Conservation (phyloP, 345 rosid genomes). For the Camelina sativa region DNA sequence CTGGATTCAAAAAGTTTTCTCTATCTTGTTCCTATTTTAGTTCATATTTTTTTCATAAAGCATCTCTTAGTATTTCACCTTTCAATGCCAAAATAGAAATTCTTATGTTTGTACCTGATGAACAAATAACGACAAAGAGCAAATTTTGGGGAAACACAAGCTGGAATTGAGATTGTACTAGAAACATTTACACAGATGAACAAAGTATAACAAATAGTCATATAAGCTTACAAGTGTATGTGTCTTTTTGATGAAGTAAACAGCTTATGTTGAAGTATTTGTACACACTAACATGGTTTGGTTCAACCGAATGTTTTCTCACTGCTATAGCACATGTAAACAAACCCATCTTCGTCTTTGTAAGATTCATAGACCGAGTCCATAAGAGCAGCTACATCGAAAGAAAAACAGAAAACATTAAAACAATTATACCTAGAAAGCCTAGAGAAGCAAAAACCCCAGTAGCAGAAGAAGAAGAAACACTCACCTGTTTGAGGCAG, state of each 20-base stretch:
- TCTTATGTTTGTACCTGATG: constrained; percentile 15
- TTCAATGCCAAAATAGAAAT: not conserved
- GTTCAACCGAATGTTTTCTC: constrained; percentile 41
- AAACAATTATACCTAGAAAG: not conserved
- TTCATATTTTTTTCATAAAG: not conserved
- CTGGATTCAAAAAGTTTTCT: not conserved
- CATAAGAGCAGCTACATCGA: constrained; percentile 67
- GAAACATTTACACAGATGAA: constrained; percentile 18
- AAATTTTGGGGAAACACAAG: not conserved
- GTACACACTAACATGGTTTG: constrained; percentile 15
- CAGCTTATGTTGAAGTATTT: constrained; percentile 14
- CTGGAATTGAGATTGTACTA: constrained; percentile 19
- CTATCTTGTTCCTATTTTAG: not conserved
- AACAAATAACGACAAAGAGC: constrained; percentile 10
- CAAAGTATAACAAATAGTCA: constrained; percentile 26
- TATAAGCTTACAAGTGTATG: constrained; percentile 34
- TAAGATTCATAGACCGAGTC: constrained; percentile 66
- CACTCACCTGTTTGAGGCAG: constrained; percentile 79
- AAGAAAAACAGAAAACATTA: not conserved
- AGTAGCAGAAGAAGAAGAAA: not conserved
- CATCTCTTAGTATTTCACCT: not conserved
- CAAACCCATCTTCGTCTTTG: constrained; percentile 89
- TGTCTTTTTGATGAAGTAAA: constrained; percentile 8
- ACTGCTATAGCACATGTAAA: constrained; percentile 56
- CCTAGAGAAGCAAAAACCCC: not conserved